These are phyloP conservation scores for Triglochin maritima DNA, from an alignment of 106 monocot species.

Conservation along the genomic window DNA sequence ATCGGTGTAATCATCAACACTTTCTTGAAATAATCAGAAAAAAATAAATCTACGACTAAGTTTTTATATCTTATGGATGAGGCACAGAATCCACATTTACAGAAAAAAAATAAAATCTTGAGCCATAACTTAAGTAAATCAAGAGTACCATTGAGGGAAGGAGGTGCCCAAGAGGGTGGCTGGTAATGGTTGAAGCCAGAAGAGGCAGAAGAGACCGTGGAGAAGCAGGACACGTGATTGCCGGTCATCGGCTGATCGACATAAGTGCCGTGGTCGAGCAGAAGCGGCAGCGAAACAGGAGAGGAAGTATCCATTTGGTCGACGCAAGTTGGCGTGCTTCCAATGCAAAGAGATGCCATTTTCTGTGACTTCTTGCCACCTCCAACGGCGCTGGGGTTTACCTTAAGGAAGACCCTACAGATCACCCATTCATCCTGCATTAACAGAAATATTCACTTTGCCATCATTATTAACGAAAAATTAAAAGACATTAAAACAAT, in stretches of 20 bases:
- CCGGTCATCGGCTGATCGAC: constrained; percentile 2
- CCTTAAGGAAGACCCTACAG: constrained; percentile 65
- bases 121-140: too few relatives aligned
- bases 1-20: too few relatives aligned
- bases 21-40: too few relatives aligned
- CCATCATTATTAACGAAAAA: neutral
- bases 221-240: constrained; percentile 97
- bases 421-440: constrained; percentile 92
- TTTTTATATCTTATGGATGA: too few relatives aligned
- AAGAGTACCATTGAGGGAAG: neutral
- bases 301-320: constrained; percentile 1
- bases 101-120: too few relatives aligned
- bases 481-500: neutral
- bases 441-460: neutral
- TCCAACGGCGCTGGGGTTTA: neutral
- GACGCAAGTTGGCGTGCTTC: constrained; percentile 1
- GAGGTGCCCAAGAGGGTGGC: neutral
- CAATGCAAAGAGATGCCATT: neutral
- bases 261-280: constrained; percentile 15
- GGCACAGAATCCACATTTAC: too few relatives aligned
- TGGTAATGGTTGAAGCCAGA: constrained; percentile 3
- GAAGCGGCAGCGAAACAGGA: constrained; percentile 15
- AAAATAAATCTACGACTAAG: too few relatives aligned
- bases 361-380: constrained; percentile 24
- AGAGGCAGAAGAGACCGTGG: constrained; percentile 23